phyloP scores from a whole-genome alignment of 441 rosid species.

The Adansonia gregorii region DNA sequence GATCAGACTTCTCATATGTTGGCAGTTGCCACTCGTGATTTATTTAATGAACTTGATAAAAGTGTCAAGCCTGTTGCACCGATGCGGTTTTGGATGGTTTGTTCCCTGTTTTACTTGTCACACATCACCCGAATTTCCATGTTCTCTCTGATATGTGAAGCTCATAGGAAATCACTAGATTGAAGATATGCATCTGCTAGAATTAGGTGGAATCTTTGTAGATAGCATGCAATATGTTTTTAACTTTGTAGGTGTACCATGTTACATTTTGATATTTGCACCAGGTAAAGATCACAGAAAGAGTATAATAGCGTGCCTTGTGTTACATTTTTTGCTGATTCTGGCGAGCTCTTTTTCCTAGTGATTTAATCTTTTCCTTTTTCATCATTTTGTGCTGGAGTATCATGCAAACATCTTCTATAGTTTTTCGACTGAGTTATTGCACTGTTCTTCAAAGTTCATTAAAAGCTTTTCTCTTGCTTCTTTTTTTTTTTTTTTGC shows the following conservation, averaged over 20 bases:
- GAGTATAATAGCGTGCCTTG: neutral
- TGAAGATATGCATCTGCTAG: neutral
- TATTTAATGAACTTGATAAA: slow-evolving; percentile 81
- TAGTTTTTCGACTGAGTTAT: neutral
- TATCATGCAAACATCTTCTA: neutral
- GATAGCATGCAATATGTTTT: neutral
- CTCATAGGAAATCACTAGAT: neutral
- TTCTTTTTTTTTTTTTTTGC: neutral
- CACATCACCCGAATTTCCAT: neutral
- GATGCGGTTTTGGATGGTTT: slow-evolving; percentile 93
- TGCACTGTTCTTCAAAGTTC: neutral
- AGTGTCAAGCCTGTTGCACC: slow-evolving; percentile 90
- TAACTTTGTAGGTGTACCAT: neutral
- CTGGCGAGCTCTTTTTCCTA: neutral
- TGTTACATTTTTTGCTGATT: neutral
- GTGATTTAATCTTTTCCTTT: neutral
- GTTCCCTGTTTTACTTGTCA: slow-evolving; percentile 26
- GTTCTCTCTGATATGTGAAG: neutral
- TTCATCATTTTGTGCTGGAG: neutral
- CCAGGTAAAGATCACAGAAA: neutral
- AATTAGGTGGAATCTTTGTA: neutral
- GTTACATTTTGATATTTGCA: neutral
- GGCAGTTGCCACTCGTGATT: slow-evolving; percentile 85
- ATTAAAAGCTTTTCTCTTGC: slow-evolving; percentile 4
- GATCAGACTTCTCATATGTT: slow-evolving; percentile 90